Evolutionary conservation across 2,329 filamentous ascomycete species (phyloP), one percentile per base, ranked within the genome.

Genomic region (Thelonectria discophora): DNA sequence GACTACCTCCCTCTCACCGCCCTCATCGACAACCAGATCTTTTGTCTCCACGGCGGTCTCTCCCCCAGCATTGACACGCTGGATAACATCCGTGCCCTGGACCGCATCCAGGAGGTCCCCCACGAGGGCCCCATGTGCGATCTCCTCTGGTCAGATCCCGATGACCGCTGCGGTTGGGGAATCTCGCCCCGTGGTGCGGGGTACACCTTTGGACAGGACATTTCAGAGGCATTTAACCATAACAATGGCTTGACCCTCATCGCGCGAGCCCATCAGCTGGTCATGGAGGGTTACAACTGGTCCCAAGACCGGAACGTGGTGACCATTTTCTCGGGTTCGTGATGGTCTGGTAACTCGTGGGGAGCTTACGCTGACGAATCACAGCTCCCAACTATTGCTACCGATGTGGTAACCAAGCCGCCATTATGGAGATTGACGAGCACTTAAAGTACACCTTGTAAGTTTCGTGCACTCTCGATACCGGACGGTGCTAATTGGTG

Each of bases 391-490:
- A 94, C 79, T 99, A 99, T 85, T 99, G 94, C 84, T 98, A 99
- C 85, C 88, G 95, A 78, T 99, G 95, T 76, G 95, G 95, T 76
- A 99, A 99, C 81, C 95, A 98, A 81, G 95, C 95, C 59, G 95
- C 95, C n/a, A 98, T 99, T 78, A 99, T 99, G 95, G 95, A 98
- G 81, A 99, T 99, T 79, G 95, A 98, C 70, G 95, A 99, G 82
- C 94, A 98, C 79, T 83, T 99, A 76, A 98, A 99, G 84, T 99
- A 98, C 81, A 98, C 95, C 75, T 98, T 99, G 94, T 97, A 86
- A 80, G 93, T 89, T 17, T 53, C 34, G 17, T 15, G 15, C 30
- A 18, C n/a, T 27, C n/a, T 18, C 9, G 13, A 21, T 50, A 5
- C 9, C 15, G 5, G 13, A 12, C n/a, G 24, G 49, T 17, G 64